phyloP scores from a whole-genome alignment of 306 rosid genomes.

The Rosa rugosa region DNA sequence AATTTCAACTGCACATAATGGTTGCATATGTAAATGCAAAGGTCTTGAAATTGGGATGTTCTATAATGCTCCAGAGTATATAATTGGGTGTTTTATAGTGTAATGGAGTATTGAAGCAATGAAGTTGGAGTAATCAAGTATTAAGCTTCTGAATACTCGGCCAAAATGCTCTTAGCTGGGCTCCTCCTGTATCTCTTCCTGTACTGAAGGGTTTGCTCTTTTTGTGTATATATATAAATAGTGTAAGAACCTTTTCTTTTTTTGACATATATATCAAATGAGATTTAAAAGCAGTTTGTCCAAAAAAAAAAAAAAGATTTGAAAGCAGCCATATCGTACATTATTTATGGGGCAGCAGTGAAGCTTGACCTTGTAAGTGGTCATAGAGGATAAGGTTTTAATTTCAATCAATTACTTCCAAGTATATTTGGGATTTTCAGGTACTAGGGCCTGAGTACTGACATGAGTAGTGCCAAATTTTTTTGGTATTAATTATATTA shows the following conservation, averaged over 20 bases:
- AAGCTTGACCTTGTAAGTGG: conserved; percentile 13
- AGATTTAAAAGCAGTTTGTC: too few species aligned
- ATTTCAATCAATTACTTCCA: conserved; percentile 10
- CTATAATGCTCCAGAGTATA: not conserved
- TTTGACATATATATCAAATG: not conserved
- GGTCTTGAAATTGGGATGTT: not conserved
- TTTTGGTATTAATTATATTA: not conserved
- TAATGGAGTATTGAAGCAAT: not conserved
- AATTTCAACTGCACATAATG: not conserved
- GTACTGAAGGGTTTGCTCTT: not conserved
- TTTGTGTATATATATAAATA: not conserved
- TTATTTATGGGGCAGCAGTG: not conserved
- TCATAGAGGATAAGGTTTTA: conserved; percentile 17
- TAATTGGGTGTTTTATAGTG: too few species aligned
- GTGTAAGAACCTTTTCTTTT: not conserved
- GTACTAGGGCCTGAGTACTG: not conserved
- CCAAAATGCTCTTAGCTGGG: not conserved
- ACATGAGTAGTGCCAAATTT: not conserved
- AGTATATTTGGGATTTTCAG: conserved; percentile 1
- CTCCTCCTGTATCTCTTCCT: not conserved
- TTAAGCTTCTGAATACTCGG: not conserved
- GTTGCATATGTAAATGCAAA: not conserved
- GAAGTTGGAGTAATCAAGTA: not conserved
- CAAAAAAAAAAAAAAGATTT: not conserved
- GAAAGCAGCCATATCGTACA: not conserved